Evolutionary conservation across 2,329 filamentous ascomycete genomes (phyloP), one percentile per base, ranked within the genome.

Genomic region (Bisporella sp.): DNA sequence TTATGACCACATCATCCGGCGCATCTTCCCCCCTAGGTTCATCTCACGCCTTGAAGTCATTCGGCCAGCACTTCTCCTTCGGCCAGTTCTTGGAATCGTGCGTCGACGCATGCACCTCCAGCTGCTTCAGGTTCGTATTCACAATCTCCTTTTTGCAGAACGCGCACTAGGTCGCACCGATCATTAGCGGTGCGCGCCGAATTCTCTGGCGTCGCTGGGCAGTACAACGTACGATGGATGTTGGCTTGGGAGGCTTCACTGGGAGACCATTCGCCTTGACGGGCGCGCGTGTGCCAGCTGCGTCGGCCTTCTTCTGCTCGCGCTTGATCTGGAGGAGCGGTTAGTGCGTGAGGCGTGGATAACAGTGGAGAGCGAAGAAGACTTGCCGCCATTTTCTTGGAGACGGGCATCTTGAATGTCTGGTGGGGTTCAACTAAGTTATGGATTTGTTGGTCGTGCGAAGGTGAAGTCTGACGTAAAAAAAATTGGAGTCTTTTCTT

Each of bases 21-120:
- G 21, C 21, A 21, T 21, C 21, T 21, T 21, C 3, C 21, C 21
- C 21, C 21, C 21, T 21, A 21, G 21, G 3, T 21, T 21, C 21
- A 21, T 21, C 21, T 21, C 21, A 21, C 21, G 21, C 21, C 21
- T 21, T 21, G 54, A 74, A 76, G 46, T 76, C 73, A 47, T 73
- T 74, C 2, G 76, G 76, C 71, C 73, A 79, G 68, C 76, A 79
- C 69, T 78, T 78, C 69, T 79, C 75, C 69, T 78, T 79, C 1
- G 75, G 65, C 76, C 76, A 78, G 4, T 64, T 52, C 54, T 72
- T 72, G 30, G 70, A 65, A 54, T 73, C 68, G 58, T 79, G 76
- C 5, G 74, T 78, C 47, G 64, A 60, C 9, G 76, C 76, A 57
- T 79, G 76, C n/a, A 71, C 69, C 62, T 75, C 72, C 11, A 79